These are phyloP conservation scores for Nannochloropsis gaditana DNA, from an alignment of 108 stramenopile species.

Conservation along the genomic window DNA sequence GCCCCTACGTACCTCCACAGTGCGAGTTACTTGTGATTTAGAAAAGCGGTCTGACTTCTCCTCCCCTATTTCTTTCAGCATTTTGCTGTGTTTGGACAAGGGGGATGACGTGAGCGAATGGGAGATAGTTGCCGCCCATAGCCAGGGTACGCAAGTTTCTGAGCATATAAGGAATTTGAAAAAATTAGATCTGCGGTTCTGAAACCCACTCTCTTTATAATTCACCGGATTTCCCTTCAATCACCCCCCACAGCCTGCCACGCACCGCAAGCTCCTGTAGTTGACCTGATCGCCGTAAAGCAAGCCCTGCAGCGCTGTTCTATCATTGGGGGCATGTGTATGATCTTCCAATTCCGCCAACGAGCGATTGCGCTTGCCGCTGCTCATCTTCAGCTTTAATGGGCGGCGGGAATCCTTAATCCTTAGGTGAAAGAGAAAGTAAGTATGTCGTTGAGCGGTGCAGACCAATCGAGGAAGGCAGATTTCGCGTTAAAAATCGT, in stretches of 20 bases:
- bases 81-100: background rate
- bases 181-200: too few relatives aligned
- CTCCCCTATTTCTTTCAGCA: conserved; percentile 6
- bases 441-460: too few relatives aligned
- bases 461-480: too few relatives aligned
- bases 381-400: background rate
- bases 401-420: too few relatives aligned
- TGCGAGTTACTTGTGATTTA: background rate
- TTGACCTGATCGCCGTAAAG: background rate
- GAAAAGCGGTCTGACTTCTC: background rate
- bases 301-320: background rate
- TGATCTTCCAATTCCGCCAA: background rate
- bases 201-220: too few relatives aligned
- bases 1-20: background rate
- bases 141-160: too few relatives aligned
- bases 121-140: too few relatives aligned
- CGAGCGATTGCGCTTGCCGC: background rate
- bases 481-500: too few relatives aligned
- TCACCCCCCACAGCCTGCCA: background rate
- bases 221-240: too few relatives aligned
- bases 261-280: conserved; percentile 7
- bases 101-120: too few relatives aligned
- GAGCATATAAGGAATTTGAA: too few relatives aligned
- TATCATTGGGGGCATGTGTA: background rate
- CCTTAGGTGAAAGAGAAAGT: too few relatives aligned